Evolutionary conservation across 495 filamentous ascomycete genomes (phyloP).

Genomic region (Aspergillus avenaceus): DNA sequence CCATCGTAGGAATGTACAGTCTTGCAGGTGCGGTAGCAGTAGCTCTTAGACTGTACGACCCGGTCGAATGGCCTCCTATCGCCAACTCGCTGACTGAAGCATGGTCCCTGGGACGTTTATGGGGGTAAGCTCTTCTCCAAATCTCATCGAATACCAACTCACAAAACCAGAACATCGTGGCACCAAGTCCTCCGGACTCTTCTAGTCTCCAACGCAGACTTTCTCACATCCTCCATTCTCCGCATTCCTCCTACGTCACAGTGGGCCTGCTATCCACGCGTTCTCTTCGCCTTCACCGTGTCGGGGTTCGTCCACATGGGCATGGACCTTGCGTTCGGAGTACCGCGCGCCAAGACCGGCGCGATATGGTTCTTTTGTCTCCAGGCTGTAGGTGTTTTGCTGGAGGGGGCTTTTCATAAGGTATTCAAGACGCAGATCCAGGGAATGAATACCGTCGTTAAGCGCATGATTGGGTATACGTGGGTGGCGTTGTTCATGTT

Average conservation of each 20-base stretch:
- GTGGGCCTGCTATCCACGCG: conserved; percentile 1
- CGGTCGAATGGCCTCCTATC: conserved; percentile 15
- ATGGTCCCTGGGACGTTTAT: conserved; percentile 12
- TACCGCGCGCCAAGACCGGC: conserved; percentile 7
- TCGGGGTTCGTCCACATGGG: conserved; percentile 17
- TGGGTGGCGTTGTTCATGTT: conserved; percentile 17
- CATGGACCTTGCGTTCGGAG: conserved; percentile 18
- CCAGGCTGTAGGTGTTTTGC: conserved; percentile 11
- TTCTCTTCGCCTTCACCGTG: conserved; percentile 10
- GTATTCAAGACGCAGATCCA: neutral
- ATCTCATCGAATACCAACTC: neutral
- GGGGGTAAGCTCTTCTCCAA: conserved; percentile 12
- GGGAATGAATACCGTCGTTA: neutral
- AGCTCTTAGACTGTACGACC: conserved; percentile 1
- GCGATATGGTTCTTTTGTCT: conserved; percentile 14
- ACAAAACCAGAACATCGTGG: conserved; percentile 13
- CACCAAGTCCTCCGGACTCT: conserved; percentile 19
- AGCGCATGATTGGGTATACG: conserved; percentile 11
- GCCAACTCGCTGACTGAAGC: conserved; percentile 6
- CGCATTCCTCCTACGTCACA: neutral
- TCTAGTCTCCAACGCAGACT: conserved; percentile 10
- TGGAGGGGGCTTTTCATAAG: conserved; percentile 5
- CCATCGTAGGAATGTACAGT: conserved; percentile 11
- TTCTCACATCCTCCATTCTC: conserved; percentile 5
- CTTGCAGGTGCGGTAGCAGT: conserved; percentile 1